A percentile compares a stretch with the other conserved stretches of the same genome.
These are phyloP conservation scores for Spencermartinsiella europaea DNA, from an alignment of 805 yeast species.

Conservation along the genomic window DNA sequence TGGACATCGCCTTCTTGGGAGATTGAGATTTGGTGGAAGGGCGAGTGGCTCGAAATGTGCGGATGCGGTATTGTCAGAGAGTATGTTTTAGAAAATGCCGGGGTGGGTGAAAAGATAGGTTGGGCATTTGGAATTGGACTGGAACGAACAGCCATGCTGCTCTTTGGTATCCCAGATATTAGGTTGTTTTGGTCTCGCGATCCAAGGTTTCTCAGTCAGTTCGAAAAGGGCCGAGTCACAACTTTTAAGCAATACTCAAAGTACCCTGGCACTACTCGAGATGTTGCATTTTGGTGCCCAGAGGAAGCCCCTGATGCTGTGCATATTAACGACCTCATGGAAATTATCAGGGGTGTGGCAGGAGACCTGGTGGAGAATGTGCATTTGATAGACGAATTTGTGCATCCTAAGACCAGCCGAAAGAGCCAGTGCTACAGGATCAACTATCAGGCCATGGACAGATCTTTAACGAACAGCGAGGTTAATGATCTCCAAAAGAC, in stretches of 20 bases:
- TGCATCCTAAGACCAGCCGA: constrained; percentile 74
- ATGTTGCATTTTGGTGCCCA: constrained; percentile 88
- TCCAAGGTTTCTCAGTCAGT: constrained; percentile 70
- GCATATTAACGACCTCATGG: constrained; percentile 93
- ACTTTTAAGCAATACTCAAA: constrained; percentile 85
- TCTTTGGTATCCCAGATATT: constrained; percentile 94
- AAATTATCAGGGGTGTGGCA: constrained; percentile 71
- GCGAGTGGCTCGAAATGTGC: constrained; percentile 95
- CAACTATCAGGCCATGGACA: constrained; percentile 93
- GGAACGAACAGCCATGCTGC: constrained; percentile 91
- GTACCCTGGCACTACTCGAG: constrained; percentile 82
- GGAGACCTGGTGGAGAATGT: constrained; percentile 91
- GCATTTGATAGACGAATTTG: constrained; percentile 68
- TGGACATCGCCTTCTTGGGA: constrained; percentile 99
- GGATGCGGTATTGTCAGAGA: constrained; percentile 91
- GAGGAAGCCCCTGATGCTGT: constrained; percentile 22
- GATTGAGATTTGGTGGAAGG: constrained; percentile 98
- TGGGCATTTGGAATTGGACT: constrained; percentile 99
- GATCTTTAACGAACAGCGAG: constrained; percentile 81
- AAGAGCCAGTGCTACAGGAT: constrained; percentile 83
- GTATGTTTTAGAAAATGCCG: constrained; percentile 69
- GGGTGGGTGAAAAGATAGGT: constrained; percentile 58
- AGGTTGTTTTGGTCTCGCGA: constrained; percentile 88
- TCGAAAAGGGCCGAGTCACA: constrained; percentile 55
- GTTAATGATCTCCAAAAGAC: constrained; percentile 65